Evolutionary conservation across 164 flowering plant genomes (phyloP).

Genomic region (Amborella trichopoda): DNA sequence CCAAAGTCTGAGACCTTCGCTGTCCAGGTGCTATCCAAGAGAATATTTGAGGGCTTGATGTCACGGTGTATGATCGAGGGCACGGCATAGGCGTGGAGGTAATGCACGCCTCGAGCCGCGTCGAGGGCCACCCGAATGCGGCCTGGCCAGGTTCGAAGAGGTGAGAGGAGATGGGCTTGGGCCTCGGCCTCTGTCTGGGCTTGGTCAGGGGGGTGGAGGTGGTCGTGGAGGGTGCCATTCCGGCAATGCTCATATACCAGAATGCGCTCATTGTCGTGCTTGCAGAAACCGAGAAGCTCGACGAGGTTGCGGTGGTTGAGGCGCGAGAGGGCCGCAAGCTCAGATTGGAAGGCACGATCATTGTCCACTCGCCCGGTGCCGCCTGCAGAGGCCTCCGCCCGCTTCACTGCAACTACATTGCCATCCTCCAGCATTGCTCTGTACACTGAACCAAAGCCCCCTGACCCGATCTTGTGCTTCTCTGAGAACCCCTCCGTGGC

Average conservation of each 20-base stretch:
- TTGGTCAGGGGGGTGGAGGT: too few relatives aligned
- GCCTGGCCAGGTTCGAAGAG: slow-evolving; percentile 40
- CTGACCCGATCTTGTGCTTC: slow-evolving; percentile 42
- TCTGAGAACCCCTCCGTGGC: slow-evolving; percentile 51
- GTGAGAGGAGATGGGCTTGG: slow-evolving; percentile 19
- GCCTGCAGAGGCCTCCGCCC: slow-evolving; percentile 35
- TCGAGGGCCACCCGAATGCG: slow-evolving; percentile 59
- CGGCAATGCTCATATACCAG: slow-evolving; percentile 63
- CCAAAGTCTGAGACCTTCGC: slow-evolving; percentile 88
- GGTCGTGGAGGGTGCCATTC: slow-evolving; percentile 63
- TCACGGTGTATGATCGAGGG: slow-evolving; percentile 78
- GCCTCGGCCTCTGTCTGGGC: too few relatives aligned
- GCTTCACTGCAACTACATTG: slow-evolving; percentile 56
- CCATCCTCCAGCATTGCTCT: slow-evolving; percentile 40
- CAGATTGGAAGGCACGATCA: slow-evolving; percentile 55
- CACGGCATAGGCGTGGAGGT: slow-evolving; percentile 58
- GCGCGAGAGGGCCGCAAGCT: slow-evolving; percentile 55
- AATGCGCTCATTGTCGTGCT: slow-evolving; percentile 32
- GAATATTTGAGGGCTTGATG: slow-evolving; percentile 78
- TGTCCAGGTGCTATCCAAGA: slow-evolving; percentile 46
- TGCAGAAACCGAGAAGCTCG: slow-evolving; percentile 49
- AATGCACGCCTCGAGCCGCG: slow-evolving; percentile 76
- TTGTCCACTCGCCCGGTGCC: slow-evolving; percentile 19
- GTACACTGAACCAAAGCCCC: slow-evolving; percentile 77
- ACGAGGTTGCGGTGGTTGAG: slow-evolving; percentile 70